phyloP scores from a whole-genome alignment of 2,329 filamentous ascomycete genomes.

The Erysiphe pulchra region DNA sequence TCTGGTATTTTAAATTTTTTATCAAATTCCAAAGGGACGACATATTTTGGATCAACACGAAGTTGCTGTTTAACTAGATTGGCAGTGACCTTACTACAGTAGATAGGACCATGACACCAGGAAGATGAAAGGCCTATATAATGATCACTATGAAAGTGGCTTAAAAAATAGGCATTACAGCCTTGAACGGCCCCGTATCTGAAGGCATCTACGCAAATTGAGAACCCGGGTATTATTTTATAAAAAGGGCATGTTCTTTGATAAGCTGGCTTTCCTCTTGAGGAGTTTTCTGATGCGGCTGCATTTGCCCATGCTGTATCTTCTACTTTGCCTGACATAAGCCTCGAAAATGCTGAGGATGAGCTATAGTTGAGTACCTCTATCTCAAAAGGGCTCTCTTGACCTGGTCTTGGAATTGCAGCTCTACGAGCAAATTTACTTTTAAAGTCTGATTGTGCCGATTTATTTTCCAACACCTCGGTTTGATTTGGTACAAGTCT shows the following conservation, averaged over 20 bases:
- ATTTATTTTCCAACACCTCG: slow-evolving; percentile 6
- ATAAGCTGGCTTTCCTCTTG: slow-evolving; percentile 65
- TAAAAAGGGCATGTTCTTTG: slow-evolving; percentile 91
- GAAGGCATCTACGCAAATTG: slow-evolving; percentile 86
- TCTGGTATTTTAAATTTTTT: slow-evolving; percentile 50
- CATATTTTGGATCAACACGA: slow-evolving; percentile 60
- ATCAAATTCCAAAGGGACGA: slow-evolving; percentile 71
- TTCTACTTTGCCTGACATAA: slow-evolving; percentile 85
- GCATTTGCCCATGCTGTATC: slow-evolving; percentile 74
- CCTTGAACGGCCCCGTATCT: slow-evolving; percentile 82
- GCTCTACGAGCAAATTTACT: slow-evolving; percentile 34
- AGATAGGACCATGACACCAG: slow-evolving; percentile 88
- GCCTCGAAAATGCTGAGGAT: slow-evolving; percentile 61
- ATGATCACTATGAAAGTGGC: slow-evolving; percentile 94
- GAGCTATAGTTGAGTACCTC: slow-evolving; percentile 15
- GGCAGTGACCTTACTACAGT: slow-evolving; percentile 78
- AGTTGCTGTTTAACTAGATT: slow-evolving; percentile 75
- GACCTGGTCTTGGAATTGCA: slow-evolving; percentile 49
- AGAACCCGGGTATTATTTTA: slow-evolving; percentile 86
- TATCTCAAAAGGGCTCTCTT: slow-evolving; percentile 50
- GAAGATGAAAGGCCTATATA: slow-evolving; percentile 73
- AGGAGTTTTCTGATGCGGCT: slow-evolving; percentile 50
- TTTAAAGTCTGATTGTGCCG: slow-evolving; percentile 6
- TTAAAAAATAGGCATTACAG: slow-evolving; percentile 85
- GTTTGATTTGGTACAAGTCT: slow-evolving; percentile 16